phyloP scores from a whole-genome alignment of 2,329 filamentous ascomycete genomes.

The Clathrospora elynae region DNA sequence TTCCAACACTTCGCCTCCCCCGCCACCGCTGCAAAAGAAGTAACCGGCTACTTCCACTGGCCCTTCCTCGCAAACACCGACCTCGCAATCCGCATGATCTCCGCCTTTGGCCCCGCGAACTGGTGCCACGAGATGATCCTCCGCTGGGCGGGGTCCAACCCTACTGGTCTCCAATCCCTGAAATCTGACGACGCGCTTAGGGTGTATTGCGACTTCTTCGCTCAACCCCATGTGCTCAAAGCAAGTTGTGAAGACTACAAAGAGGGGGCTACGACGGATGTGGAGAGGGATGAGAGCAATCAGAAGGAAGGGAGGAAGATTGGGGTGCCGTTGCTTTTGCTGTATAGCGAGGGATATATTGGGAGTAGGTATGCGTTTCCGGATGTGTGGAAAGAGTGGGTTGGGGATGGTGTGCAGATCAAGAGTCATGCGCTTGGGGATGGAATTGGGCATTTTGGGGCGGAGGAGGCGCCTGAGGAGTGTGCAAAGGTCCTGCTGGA shows the following conservation, averaged over 20 bases:
- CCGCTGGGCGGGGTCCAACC: constrained; percentile 46
- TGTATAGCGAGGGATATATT: constrained; percentile 59
- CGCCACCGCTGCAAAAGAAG: constrained; percentile 49
- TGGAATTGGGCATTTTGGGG: constrained; percentile 62
- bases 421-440: constrained; percentile 56
- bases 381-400: constrained; percentile 57
- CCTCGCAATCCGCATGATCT: constrained; percentile 59
- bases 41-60: constrained; percentile 62
- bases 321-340: constrained; percentile 53
- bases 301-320: constrained; percentile 53
- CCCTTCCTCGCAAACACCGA: constrained; percentile 61
- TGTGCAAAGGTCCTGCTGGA: constrained; percentile 51
- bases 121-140: constrained; percentile 44
- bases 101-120: constrained; percentile 50
- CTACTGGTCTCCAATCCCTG: constrained; percentile 14
- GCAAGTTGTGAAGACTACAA: constrained; percentile 63
- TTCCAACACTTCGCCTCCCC: constrained; percentile 52
- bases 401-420: constrained; percentile 53
- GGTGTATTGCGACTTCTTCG: constrained; percentile 52
- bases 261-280: constrained; percentile 58
- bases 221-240: constrained; percentile 52
- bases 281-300: constrained; percentile 58
- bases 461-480: constrained; percentile 58
- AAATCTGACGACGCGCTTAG: constrained; percentile 42
- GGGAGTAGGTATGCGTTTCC: constrained; percentile 57